phyloP scores from a whole-genome alignment of 2,329 filamentous ascomycete genomes.

The Trichoderma sp. region DNA sequence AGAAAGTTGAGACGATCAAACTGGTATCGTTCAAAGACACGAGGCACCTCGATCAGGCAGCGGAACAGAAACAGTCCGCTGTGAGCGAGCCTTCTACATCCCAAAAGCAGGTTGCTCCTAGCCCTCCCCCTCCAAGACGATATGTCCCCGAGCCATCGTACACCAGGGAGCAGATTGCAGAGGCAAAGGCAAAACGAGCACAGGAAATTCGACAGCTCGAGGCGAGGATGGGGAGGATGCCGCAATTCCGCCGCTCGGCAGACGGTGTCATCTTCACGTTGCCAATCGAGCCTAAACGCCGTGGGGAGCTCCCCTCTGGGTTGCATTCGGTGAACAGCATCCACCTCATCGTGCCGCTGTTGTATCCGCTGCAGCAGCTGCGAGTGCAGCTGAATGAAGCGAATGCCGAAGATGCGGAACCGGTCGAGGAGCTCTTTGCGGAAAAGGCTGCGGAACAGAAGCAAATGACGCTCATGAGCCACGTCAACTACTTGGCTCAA shows the following conservation, averaged over 20 bases:
- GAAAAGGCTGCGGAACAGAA: slow-evolving; percentile 58
- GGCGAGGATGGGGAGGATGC: slow-evolving; percentile 69
- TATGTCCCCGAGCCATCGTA: slow-evolving; percentile 54
- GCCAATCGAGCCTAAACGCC: slow-evolving; percentile 67
- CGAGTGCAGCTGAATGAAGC: slow-evolving; percentile 67
- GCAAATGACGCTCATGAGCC: slow-evolving; percentile 68
- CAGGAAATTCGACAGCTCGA: slow-evolving; percentile 73
- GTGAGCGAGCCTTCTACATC: slow-evolving; percentile 4
- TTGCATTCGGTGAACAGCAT: slow-evolving; percentile 65
- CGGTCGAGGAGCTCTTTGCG: slow-evolving; percentile 66
- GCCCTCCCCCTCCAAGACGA: slow-evolving; percentile 31
- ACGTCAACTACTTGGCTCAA: slow-evolving; percentile 73
- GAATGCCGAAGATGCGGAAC: slow-evolving; percentile 60
- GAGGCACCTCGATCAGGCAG: slow-evolving; percentile 46
- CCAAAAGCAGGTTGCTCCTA: slow-evolving; percentile 28
- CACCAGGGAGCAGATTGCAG: slow-evolving; percentile 60
- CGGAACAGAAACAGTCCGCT: slow-evolving; percentile 22
- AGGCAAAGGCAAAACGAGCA: slow-evolving; percentile 65
- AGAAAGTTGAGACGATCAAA: slow-evolving; percentile 73
- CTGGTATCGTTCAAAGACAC: slow-evolving; percentile 64
- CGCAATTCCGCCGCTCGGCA: slow-evolving; percentile 66
- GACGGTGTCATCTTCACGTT: slow-evolving; percentile 72
- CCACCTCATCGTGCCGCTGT: slow-evolving; percentile 67
- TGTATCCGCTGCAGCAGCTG: slow-evolving; percentile 72
- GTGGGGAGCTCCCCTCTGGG: slow-evolving; percentile 60